A percentile compares a stretch with the other conserved stretches of the same genome.
Evolutionary conservation across 2,329 filamentous ascomycete genomes (phyloP).

Genomic region (Fusarium marasasianum): DNA sequence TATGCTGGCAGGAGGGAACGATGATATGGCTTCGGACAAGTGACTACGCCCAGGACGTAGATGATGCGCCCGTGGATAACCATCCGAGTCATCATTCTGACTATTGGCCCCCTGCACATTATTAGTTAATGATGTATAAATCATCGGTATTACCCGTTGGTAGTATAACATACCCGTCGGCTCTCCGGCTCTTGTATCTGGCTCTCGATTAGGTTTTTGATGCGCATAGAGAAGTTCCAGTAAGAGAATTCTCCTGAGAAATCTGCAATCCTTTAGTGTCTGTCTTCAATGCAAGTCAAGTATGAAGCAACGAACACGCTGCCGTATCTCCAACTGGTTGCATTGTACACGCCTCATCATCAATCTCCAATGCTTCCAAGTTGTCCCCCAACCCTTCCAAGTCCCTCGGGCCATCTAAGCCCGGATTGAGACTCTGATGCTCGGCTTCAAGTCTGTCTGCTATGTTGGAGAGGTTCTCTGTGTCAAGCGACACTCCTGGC

Average conservation of each 20-base stretch:
- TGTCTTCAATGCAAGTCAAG: neutral
- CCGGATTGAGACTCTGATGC: neutral
- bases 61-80: neutral
- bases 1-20: neutral
- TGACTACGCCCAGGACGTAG: neutral
- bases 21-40: neutral
- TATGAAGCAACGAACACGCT: neutral
- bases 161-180: neutral
- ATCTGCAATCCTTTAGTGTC: neutral
- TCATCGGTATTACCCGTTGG: too few relatives aligned
- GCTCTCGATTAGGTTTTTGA: neutral
- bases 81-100: neutral
- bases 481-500: neutral
- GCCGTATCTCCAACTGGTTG: neutral
- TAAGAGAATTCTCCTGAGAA: conserved; percentile 1
- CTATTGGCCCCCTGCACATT: neutral
- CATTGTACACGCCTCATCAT: neutral
- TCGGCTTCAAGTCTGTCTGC: neutral
- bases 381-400: neutral
- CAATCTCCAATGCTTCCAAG: neutral
- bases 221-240: conserved; percentile 1
- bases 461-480: neutral
- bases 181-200: neutral
- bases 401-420: neutral
- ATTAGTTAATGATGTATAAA: neutral